Evolutionary conservation across 2,329 filamentous ascomycete species (phyloP), one percentile per base, ranked within the genome.

Genomic region (Akanthomyces muscarius): DNA sequence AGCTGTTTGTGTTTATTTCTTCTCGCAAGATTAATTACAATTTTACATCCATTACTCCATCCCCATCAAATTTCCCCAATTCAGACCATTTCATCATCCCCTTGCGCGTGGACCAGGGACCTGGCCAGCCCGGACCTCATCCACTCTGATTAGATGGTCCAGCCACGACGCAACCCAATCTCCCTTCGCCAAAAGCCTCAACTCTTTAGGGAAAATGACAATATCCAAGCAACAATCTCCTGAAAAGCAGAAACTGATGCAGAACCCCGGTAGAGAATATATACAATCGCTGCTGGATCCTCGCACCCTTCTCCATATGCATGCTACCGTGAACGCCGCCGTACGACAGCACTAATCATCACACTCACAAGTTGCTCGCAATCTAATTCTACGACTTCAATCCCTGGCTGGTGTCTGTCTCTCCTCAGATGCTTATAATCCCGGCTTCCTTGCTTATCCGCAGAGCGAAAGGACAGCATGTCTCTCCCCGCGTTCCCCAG

Each of bases 1-100:
- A 30, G 21, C 14, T 41, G 28, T 51, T 30, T 44, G 51, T 53
- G 30, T 41, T 52, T 41, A 23, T 44, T 33, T 23, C 54, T 23
- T 41, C 33, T 14, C 13, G 23, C 56, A 59, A 42, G 33, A 59
- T 59, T 41, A 51, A 51, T 30, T 41, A 51, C 33, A 48, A 33
- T 21, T 57, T 38, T 23, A 30, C 16, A 51, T 36, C 8, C 2
- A 36, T 11, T 10, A 11, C 33, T 36, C 2, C 8, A 30, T 52
- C n/a, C 48, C 57, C 48, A 61, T 61, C 58, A 61, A 61, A 61
- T 61, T 54, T 61, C 58, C 58, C 55, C 50, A 53, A 53, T 54
- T 61, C 58, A n/a, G 36, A 47, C 41, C 50, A 61, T 47, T 54
- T 54, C 47, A 25, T 53, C 48, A 45, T 53, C 18, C 50, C 48